Conservation (phyloP, 805 yeast species). For the Candida tibetensis region DNA sequence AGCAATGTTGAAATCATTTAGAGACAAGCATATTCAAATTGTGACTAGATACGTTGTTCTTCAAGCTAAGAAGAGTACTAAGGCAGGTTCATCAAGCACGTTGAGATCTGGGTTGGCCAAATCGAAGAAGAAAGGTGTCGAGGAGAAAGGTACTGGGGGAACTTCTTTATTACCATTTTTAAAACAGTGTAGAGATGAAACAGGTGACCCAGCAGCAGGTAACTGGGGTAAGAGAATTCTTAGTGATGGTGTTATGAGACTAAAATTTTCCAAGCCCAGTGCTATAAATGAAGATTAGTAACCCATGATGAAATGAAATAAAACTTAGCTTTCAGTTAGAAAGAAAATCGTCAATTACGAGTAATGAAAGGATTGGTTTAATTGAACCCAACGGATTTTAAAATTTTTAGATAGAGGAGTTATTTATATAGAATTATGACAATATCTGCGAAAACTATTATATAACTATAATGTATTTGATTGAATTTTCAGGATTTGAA, state of each 20-base stretch:
- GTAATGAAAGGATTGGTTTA: too few species aligned
- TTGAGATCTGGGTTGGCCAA: conserved; percentile 66
- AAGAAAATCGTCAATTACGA: conserved; percentile 23
- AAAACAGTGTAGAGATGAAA: conserved; percentile 94
- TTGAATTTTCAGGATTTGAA: too few species aligned
- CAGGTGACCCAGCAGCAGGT: conserved; percentile 92
- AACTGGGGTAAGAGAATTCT: conserved; percentile 80
- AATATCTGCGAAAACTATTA: too few species aligned
- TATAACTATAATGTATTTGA: too few species aligned
- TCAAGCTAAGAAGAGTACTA: conserved; percentile 62
- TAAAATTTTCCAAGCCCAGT: conserved; percentile 38
- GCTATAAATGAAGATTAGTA: conserved; percentile 39
- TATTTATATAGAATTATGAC: too few species aligned
- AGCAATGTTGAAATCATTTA: conserved; percentile 81
- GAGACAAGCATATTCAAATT: conserved; percentile 91
- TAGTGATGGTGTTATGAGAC: conserved; percentile 51
- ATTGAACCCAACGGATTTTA: too few species aligned
- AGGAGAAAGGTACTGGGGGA: conserved; percentile 88
- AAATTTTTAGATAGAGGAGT: too few species aligned
- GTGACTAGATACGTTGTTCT: conserved; percentile 83
- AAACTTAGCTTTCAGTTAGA: too few species aligned
- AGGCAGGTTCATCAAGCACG: conserved; percentile 56
- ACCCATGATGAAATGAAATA: neutral
- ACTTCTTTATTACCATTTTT: conserved; percentile 87
- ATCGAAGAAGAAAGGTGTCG: conserved; percentile 44